These are phyloP conservation scores for Fusarium coicis DNA, from an alignment of 2,329 filamentous ascomycete species.

Conservation along the genomic window DNA sequence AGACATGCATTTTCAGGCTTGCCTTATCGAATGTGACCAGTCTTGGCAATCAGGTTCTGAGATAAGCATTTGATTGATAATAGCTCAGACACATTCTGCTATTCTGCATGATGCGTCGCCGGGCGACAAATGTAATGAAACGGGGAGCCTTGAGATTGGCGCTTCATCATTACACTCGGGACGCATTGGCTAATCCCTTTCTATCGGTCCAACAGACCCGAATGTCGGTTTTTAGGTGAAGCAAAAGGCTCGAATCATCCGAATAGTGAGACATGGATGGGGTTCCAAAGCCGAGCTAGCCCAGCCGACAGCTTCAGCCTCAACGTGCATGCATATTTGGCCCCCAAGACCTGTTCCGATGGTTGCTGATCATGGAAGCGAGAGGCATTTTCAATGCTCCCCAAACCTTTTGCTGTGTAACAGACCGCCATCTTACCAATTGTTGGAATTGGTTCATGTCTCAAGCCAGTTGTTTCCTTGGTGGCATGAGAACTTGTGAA, in stretches of 20 bases:
- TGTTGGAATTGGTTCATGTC: rapidly evolving
- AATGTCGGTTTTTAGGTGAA: rapidly evolving
- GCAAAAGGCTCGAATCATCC: too few species aligned
- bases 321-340: background rate
- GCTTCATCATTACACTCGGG: background rate
- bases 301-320: background rate
- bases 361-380: background rate
- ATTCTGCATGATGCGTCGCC: rapidly evolving
- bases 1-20: background rate
- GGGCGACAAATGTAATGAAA: background rate
- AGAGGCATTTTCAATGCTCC: background rate
- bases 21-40: background rate
- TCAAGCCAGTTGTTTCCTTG: background rate
- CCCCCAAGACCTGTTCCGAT: background rate
- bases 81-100: rapidly evolving
- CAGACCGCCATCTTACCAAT: background rate
- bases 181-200: rapidly evolving
- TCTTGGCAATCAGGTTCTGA: background rate
- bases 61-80: background rate
- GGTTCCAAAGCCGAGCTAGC: background rate
- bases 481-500: background rate
- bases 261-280: background rate
- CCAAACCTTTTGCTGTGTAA: background rate
- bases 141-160: too few species aligned
- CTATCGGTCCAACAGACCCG: rapidly evolving